Conservation (phyloP, 2,329 filamentous ascomycete species). For the Microdochium nivale region DNA sequence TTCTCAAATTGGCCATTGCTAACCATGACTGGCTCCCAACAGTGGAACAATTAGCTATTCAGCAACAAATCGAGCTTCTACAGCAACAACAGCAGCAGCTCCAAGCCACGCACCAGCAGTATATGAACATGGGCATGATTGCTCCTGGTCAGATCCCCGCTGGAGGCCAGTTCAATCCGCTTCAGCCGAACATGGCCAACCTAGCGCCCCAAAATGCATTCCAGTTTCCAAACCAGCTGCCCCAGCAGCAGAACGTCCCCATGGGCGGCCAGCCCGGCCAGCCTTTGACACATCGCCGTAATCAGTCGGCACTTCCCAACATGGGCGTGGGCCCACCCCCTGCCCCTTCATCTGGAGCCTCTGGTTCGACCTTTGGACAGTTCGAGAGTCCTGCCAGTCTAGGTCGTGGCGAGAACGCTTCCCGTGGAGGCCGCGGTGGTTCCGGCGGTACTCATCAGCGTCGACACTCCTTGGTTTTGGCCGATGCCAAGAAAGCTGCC, state of each 20-base stretch:
- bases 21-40: neutral
- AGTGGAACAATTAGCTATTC: slow-evolving; percentile 97
- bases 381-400: slow-evolving; percentile 57
- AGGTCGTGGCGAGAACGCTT: slow-evolving; percentile 54
- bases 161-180: slow-evolving; percentile 63
- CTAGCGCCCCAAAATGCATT: slow-evolving; percentile 74
- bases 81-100: slow-evolving; percentile 98
- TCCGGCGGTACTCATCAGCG: slow-evolving; percentile 76
- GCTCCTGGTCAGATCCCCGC: slow-evolving; percentile 74
- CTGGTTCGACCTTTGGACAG: slow-evolving; percentile 70
- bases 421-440: slow-evolving; percentile 65
- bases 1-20: neutral
- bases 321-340: slow-evolving; percentile 84
- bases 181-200: slow-evolving; percentile 73
- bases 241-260: slow-evolving; percentile 58
- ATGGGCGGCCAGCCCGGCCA: slow-evolving; percentile 66
- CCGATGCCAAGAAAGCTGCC: slow-evolving; percentile 95
- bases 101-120: slow-evolving; percentile 92
- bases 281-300: slow-evolving; percentile 84
- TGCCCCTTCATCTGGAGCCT: slow-evolving; percentile 84
- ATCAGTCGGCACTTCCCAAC: slow-evolving; percentile 92
- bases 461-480: slow-evolving; percentile 87
- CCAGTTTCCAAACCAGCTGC: slow-evolving; percentile 76
- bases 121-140: slow-evolving; percentile 95
- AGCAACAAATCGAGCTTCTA: slow-evolving; percentile 94